phyloP scores from a whole-genome alignment of 2,329 filamentous ascomycete genomes.

The Cordyceps farinosa region DNA sequence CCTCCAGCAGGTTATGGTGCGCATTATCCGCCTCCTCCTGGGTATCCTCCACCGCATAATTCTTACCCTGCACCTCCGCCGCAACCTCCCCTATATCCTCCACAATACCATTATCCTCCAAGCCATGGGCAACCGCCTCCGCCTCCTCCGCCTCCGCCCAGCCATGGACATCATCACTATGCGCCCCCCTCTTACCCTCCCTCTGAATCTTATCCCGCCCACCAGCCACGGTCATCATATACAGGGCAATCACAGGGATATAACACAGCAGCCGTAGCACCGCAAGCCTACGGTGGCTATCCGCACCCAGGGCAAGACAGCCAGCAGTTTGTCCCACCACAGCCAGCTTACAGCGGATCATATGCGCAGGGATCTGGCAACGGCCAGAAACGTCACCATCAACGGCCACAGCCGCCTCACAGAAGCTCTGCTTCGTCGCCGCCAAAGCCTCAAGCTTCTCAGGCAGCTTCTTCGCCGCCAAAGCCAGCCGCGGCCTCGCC shows the following conservation, averaged over 20 bases:
- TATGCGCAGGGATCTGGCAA: conserved; percentile 1
- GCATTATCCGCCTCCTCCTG: conserved; percentile 25
- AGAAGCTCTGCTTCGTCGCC: conserved; percentile 14
- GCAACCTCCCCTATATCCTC: conserved; percentile 18
- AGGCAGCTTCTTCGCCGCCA: background rate
- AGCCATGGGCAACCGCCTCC: conserved; percentile 19
- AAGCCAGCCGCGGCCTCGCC: conserved; percentile 1
- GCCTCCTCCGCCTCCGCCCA: conserved; percentile 17
- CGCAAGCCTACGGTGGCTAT: conserved; percentile 2
- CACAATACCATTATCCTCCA: conserved; percentile 19
- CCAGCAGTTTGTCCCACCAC: conserved; percentile 6
- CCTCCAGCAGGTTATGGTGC: conserved; percentile 27
- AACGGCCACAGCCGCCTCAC: background rate
- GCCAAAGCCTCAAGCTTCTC: background rate
- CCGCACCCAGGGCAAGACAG: conserved; percentile 6
- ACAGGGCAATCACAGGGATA: conserved; percentile 10
- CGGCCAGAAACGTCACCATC: conserved; percentile 2
- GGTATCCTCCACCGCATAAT: conserved; percentile 19
- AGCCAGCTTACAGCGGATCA: conserved; percentile 15
- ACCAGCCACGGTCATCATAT: conserved; percentile 14
- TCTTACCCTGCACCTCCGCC: conserved; percentile 12
- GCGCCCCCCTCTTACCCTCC: conserved; percentile 22
- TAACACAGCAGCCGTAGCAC: background rate
- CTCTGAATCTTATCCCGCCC: conserved; percentile 16
- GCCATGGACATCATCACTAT: conserved; percentile 20